These are phyloP conservation scores for Solanum hybrid DNA, from an alignment of 305 asterid species.

Conservation along the genomic window DNA sequence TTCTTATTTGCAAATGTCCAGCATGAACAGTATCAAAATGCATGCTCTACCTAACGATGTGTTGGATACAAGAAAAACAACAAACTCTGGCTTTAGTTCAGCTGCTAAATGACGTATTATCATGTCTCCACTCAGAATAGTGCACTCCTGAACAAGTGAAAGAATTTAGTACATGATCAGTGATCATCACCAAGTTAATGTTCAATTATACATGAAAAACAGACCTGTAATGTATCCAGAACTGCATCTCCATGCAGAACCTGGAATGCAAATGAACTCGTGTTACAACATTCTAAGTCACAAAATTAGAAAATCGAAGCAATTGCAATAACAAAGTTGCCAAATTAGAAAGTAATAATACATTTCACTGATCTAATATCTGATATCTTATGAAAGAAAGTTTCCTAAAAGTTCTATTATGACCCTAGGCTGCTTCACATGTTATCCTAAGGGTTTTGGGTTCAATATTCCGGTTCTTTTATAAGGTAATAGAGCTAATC, in stretches of 20 bases:
- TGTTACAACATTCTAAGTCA: background rate
- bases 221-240: constrained; percentile 74
- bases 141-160: constrained; percentile 65
- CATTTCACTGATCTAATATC: background rate
- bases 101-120: constrained; percentile 81
- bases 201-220: constrained; percentile 17
- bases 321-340: background rate
- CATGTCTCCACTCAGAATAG: constrained; percentile 89
- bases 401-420: background rate
- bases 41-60: background rate
- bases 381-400: background rate
- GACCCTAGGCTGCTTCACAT: background rate
- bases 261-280: constrained; percentile 27
- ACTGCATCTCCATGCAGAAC: constrained; percentile 98
- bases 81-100: constrained; percentile 61
- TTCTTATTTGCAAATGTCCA: background rate
- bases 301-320: background rate
- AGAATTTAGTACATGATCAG: background rate
- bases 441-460: background rate
- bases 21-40: background rate
- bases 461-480: background rate
- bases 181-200: constrained; percentile 6
- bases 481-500: background rate
- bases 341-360: background rate
- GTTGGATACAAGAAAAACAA: constrained; percentile 90